Evolutionary conservation across 371 early-diverging fungal genomes (phyloP).

Genomic region (Mortierella sp.): DNA sequence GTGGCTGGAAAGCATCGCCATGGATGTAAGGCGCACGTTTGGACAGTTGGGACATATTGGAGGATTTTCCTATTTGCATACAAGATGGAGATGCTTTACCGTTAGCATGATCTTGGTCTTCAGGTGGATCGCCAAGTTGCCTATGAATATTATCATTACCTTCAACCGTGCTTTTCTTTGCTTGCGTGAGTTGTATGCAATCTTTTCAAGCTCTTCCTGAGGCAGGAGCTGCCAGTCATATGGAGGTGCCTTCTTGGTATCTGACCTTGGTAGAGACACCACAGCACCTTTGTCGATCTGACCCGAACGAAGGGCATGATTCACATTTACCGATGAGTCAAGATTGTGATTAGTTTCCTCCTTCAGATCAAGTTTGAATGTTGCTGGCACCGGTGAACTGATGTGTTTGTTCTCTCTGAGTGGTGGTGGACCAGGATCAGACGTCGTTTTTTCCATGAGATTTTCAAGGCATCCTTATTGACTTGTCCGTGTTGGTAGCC

Average conservation of each 20-base stretch:
- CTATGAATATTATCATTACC: slow-evolving; percentile 11
- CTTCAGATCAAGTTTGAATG: no score
- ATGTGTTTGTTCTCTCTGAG: background rate
- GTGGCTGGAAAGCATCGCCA: slow-evolving; percentile 35
- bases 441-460: background rate
- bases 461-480: background rate
- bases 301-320: background rate
- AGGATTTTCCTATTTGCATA: slow-evolving; percentile 16
- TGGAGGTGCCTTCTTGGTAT: background rate
- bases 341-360: background rate
- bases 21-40: slow-evolving; percentile 26
- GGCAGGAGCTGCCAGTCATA: slow-evolving; percentile 35
- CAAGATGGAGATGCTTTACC: background rate
- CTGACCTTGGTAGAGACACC: background rate
- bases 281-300: no score
- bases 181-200: slow-evolving; percentile 38
- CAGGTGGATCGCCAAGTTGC: background rate
- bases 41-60: slow-evolving; percentile 41
- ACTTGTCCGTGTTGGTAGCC: background rate
- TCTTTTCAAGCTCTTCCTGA: slow-evolving; percentile 15
- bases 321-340: background rate
- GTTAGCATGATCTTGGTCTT: background rate
- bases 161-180: slow-evolving; percentile 23
- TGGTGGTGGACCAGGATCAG: background rate
- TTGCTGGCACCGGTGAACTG: background rate